Percentiles rank a stretch among this genome's conserved stretches.
These are phyloP conservation scores for Solanum hybrid DNA, from an alignment of 305 asterid species.

Conservation along the genomic window DNA sequence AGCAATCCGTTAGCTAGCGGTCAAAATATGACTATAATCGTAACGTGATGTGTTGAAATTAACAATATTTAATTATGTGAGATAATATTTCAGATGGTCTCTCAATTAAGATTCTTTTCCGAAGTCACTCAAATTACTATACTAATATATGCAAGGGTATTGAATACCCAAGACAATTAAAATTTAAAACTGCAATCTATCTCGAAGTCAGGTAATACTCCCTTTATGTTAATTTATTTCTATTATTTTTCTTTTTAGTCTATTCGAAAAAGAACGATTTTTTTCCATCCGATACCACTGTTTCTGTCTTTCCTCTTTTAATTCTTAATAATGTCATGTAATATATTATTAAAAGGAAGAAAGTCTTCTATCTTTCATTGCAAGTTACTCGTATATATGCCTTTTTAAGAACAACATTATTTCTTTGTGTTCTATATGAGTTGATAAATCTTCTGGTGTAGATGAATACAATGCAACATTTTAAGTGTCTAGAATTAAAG, in stretches of 20 bases:
- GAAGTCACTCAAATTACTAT: too few relatives aligned
- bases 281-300: not conserved
- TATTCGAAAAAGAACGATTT: too few relatives aligned
- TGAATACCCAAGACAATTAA: not conserved
- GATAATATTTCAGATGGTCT: too few relatives aligned
- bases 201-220: not conserved
- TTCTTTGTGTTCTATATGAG: not conserved
- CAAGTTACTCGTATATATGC: not conserved
- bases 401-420: not conserved
- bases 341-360: not conserved
- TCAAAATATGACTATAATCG: not conserved
- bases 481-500: not conserved
- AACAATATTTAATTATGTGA: not conserved
- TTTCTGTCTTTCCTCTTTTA: not conserved
- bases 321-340: not conserved
- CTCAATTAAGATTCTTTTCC: too few relatives aligned
- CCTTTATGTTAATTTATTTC: too few relatives aligned
- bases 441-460: not conserved
- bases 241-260: too few relatives aligned
- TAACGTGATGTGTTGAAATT: not conserved
- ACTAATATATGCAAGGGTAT: not conserved
- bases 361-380: not conserved
- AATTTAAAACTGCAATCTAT: too few relatives aligned
- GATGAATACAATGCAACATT: not conserved
- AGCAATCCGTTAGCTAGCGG: not conserved